phyloP scores from a whole-genome alignment of 148 eudicot genomes.

The Euryodendron excelsum region DNA sequence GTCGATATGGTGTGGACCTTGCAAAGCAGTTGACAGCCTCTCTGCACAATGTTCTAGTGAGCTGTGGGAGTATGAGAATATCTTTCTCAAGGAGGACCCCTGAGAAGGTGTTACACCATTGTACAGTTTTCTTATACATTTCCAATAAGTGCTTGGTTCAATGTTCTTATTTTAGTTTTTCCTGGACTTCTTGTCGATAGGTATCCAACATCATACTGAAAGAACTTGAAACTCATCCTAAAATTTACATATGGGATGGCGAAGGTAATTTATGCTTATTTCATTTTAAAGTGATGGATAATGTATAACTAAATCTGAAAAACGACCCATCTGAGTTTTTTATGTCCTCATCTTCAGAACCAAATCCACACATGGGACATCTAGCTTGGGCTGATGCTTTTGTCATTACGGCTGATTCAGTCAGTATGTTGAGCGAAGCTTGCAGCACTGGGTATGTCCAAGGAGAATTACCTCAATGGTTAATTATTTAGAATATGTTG shows the following conservation, averaged over 20 bases:
- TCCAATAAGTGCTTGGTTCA: not conserved
- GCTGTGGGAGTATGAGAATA: slow-evolving; percentile 89
- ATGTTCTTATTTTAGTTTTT: not conserved
- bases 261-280: slow-evolving; percentile 57
- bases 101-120: slow-evolving; percentile 51
- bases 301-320: not conserved
- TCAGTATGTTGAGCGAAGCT: slow-evolving; percentile 97
- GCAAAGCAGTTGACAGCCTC: slow-evolving; percentile 70
- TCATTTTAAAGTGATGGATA: not conserved
- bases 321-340: not conserved
- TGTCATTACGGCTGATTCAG: slow-evolving; percentile 88
- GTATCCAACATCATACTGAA: slow-evolving; percentile 58
- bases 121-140: not conserved
- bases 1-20: slow-evolving; percentile 83
- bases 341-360: slow-evolving; percentile 41
- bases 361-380: slow-evolving; percentile 97
- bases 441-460: slow-evolving; percentile 93
- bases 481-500: not conserved
- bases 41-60: slow-evolving; percentile 64
- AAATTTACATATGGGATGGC: slow-evolving; percentile 86
- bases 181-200: slow-evolving; percentile 31
- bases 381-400: slow-evolving; percentile 98
- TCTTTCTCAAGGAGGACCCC: slow-evolving; percentile 97
- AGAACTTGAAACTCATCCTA: slow-evolving; percentile 81
- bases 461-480: slow-evolving; percentile 1